phyloP scores from a whole-genome alignment of 75 land plant species.

The Picea glauca region DNA sequence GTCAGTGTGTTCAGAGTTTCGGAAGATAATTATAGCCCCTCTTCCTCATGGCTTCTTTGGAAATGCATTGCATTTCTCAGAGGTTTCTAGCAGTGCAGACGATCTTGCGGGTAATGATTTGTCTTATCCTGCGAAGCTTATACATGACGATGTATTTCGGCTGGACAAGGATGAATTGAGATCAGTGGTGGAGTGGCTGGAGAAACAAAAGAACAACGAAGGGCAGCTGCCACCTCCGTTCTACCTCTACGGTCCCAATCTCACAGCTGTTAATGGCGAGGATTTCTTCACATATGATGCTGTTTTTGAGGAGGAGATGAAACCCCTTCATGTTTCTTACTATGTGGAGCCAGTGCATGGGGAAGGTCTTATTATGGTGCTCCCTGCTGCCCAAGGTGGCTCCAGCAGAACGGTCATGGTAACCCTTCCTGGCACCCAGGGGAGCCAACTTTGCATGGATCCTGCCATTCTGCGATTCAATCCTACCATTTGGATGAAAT shows the following conservation, averaged over 20 bases:
- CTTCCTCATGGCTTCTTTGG: slow-evolving; percentile 47
- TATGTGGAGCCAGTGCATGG: slow-evolving; percentile 46
- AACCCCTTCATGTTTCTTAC: slow-evolving; percentile 40
- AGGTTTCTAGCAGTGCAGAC: neutral
- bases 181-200: slow-evolving; percentile 36
- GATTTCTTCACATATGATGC: slow-evolving; percentile 19
- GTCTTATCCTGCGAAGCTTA: slow-evolving; percentile 10
- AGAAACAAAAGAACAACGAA: slow-evolving; percentile 21
- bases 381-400: slow-evolving; percentile 55
- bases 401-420: slow-evolving; percentile 38
- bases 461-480: slow-evolving; percentile 10
- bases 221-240: slow-evolving; percentile 23
- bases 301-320: slow-evolving; percentile 13
- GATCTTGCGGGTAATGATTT: slow-evolving; percentile 5
- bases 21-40: slow-evolving; percentile 32
- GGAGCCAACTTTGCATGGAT: neutral
- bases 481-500: slow-evolving; percentile 12
- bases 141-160: slow-evolving; percentile 16
- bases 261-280: slow-evolving; percentile 41
- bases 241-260: slow-evolving; percentile 45
- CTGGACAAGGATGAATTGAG: slow-evolving; percentile 34
- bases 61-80: slow-evolving; percentile 45
- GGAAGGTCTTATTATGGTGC: slow-evolving; percentile 56
- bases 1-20: slow-evolving; percentile 33
- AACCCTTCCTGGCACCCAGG: slow-evolving; percentile 17